Conservation (phyloP, 257 asterid species). For the Solanum phureja region DNA sequence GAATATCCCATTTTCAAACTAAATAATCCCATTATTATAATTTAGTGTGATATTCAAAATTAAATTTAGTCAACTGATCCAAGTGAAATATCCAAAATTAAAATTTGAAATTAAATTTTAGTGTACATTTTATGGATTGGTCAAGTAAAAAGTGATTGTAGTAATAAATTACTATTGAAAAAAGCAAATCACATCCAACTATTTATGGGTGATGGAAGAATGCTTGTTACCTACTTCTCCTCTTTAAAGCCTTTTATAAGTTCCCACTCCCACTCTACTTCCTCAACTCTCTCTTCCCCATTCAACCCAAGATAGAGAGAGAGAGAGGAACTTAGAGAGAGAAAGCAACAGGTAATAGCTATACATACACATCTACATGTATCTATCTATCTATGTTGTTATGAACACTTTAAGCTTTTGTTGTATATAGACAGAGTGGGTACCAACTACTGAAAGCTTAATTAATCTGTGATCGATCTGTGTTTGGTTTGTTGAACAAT, state of each 20-base stretch:
- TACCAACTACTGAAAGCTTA: background rate
- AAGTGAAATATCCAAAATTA: background rate
- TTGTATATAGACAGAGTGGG: background rate
- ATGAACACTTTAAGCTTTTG: background rate
- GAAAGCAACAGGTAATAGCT: background rate
- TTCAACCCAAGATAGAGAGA: conserved; percentile 2
- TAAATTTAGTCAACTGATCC: background rate
- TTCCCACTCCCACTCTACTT: conserved; percentile 16
- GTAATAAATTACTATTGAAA: background rate
- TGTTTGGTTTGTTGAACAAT: background rate
- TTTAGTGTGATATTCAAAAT: background rate
- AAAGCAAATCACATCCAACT: conserved; percentile 6
- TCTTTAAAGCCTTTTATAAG: conserved; percentile 11
- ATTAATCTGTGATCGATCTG: background rate
- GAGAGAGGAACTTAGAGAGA: background rate
- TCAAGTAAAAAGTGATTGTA: background rate
- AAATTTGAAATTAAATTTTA: too few species aligned
- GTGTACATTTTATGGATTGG: background rate
- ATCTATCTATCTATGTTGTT: background rate
- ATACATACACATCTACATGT: background rate
- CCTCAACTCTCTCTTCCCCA: conserved; percentile 9
- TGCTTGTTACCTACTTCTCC: conserved; percentile 54
- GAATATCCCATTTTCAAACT: background rate
- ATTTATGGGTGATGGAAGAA: conserved; percentile 14
- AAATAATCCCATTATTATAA: background rate